Percentiles rank a stretch among this genome's conserved stretches.
Conservation (phyloP, 352 stramenopile genomes). For the Phytophthora sp. region DNA sequence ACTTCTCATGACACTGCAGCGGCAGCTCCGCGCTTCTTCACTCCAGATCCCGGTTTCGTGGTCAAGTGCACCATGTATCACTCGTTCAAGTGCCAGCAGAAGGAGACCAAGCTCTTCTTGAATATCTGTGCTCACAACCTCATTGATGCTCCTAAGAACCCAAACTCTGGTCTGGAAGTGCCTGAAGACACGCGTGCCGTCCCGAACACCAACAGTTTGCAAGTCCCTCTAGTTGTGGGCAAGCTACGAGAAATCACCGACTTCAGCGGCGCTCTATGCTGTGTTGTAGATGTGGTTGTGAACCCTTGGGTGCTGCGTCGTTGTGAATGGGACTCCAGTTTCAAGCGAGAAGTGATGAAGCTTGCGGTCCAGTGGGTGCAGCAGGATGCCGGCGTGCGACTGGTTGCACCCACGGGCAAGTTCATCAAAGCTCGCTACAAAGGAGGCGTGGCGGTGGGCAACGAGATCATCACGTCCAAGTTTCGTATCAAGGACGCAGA, state of each 20-base stretch:
- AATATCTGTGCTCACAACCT: slow-evolving; percentile 80
- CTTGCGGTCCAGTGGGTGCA: slow-evolving; percentile 83
- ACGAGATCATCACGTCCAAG: slow-evolving; percentile 79
- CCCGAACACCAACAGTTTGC: slow-evolving; percentile 73
- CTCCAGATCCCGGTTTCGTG: slow-evolving; percentile 73
- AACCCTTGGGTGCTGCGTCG: slow-evolving; percentile 80
- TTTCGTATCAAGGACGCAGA: slow-evolving; percentile 63
- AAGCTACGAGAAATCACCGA: slow-evolving; percentile 60
- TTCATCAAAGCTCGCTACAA: slow-evolving; percentile 90
- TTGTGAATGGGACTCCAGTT: slow-evolving; percentile 74
- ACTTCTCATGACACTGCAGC: not conserved
- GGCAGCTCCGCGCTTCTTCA: slow-evolving; percentile 59
- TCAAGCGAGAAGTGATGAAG: slow-evolving; percentile 85
- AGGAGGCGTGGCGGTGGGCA: slow-evolving; percentile 57
- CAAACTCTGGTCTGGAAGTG: slow-evolving; percentile 66
- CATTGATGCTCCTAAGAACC: slow-evolving; percentile 78
- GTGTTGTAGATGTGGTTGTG: slow-evolving; percentile 73
- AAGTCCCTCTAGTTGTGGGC: slow-evolving; percentile 78
- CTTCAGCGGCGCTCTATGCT: slow-evolving; percentile 44
- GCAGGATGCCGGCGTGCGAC: slow-evolving; percentile 56
- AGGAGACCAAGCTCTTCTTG: slow-evolving; percentile 79
- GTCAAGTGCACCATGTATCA: slow-evolving; percentile 73
- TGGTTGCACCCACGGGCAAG: slow-evolving; percentile 56
- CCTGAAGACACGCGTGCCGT: slow-evolving; percentile 64
- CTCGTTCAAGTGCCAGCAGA: slow-evolving; percentile 62